phyloP scores from a whole-genome alignment of 805 yeast genomes.

The Brettanomyces naardenensis region DNA sequence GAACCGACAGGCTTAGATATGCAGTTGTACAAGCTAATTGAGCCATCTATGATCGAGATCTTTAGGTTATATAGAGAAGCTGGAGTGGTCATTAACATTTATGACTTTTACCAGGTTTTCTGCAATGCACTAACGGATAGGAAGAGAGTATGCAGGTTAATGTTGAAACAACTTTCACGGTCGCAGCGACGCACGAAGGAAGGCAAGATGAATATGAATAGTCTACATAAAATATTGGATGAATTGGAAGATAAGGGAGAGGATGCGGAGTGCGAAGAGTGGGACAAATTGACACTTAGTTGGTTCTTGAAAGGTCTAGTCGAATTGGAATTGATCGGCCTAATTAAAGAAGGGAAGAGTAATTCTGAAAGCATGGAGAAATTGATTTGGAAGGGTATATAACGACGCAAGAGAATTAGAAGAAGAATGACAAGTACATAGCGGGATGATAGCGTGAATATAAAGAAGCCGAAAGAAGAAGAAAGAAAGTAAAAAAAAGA shows the following conservation, averaged over 20 bases:
- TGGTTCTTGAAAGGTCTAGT: slow-evolving; percentile 71
- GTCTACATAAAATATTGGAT: slow-evolving; percentile 1
- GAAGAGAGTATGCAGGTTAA: slow-evolving; percentile 11
- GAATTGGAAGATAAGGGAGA: slow-evolving; percentile 20
- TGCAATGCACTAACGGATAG: slow-evolving; percentile 23
- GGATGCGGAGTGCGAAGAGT: slow-evolving; percentile 32
- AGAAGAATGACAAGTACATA: too few relatives aligned
- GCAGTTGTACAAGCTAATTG: slow-evolving; percentile 29
- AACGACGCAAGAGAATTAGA: slow-evolving; percentile 4
- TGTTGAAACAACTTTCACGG: slow-evolving; percentile 3
- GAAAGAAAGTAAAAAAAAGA: too few relatives aligned
- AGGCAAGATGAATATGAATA: neutral
- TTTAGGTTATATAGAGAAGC: slow-evolving; percentile 76
- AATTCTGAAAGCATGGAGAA: slow-evolving; percentile 65
- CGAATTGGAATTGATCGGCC: slow-evolving; percentile 64
- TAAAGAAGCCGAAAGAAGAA: too few relatives aligned
- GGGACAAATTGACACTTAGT: slow-evolving; percentile 59
- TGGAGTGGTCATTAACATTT: slow-evolving; percentile 39
- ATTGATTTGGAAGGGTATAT: slow-evolving; percentile 62
- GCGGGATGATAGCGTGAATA: too few relatives aligned
- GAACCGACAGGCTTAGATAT: slow-evolving; percentile 8
- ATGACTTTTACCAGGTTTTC: slow-evolving; percentile 28
- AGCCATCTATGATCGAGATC: slow-evolving; percentile 46
- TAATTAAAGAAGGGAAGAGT: slow-evolving; percentile 51
- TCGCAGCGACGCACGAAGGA: slow-evolving; percentile 1